Conservation (phyloP, 2,329 filamentous ascomycete species). For the Aspergillus viridinutans region DNA sequence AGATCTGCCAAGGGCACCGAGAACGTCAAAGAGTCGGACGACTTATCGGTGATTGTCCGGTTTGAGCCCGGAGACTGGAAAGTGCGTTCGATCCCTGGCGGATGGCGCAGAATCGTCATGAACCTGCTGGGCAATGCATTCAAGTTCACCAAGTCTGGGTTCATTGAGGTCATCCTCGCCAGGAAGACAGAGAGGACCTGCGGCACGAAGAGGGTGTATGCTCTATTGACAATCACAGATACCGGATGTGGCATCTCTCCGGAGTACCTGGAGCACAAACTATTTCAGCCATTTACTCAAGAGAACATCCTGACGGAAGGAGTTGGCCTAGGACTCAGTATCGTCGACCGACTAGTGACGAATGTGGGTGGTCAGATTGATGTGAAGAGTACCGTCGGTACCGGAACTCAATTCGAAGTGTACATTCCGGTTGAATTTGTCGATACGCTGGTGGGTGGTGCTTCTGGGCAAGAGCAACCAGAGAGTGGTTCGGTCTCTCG, state of each 20-base stretch:
- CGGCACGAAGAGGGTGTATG: slow-evolving; percentile 11
- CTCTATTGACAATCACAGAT: slow-evolving; percentile 50
- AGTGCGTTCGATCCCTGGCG: slow-evolving; percentile 25
- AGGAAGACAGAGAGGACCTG: slow-evolving; percentile 8
- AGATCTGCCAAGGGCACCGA: background rate
- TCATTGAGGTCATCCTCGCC: slow-evolving; percentile 28
- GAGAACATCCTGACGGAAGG: slow-evolving; percentile 57
- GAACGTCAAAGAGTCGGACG: background rate
- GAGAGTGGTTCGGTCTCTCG: background rate
- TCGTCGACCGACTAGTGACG: slow-evolving; percentile 56
- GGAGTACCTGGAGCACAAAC: slow-evolving; percentile 54
- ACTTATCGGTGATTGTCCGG: slow-evolving; percentile 26
- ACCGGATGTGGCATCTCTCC: slow-evolving; percentile 60
- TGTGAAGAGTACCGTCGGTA: slow-evolving; percentile 42
- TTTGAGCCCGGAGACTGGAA: slow-evolving; percentile 28
- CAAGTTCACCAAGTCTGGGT: slow-evolving; percentile 33
- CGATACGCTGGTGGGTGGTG: background rate
- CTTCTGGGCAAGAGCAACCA: background rate
- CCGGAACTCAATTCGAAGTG: slow-evolving; percentile 28
- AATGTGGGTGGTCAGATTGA: slow-evolving; percentile 55
- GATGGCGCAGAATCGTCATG: slow-evolving; percentile 35
- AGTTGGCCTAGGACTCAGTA: slow-evolving; percentile 60
- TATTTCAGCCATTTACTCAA: slow-evolving; percentile 61
- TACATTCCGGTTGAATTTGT: slow-evolving; percentile 21
- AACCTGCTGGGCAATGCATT: slow-evolving; percentile 36